These are phyloP conservation scores for Penicillium sp. DNA, from an alignment of 2,329 filamentous ascomycete species.

Conservation along the genomic window DNA sequence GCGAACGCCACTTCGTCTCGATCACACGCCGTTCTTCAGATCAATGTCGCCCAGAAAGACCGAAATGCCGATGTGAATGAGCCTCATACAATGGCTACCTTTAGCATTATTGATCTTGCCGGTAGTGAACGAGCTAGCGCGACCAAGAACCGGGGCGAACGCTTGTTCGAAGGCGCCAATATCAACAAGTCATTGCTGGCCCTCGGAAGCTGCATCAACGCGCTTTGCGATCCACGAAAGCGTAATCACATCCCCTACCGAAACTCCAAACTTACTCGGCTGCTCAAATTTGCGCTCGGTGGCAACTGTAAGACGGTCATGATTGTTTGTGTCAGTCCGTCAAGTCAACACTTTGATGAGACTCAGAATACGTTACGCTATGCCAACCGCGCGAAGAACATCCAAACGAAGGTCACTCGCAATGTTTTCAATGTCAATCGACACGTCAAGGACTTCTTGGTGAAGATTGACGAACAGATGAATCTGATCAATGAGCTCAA, in stretches of 20 bases:
- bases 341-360: slow-evolving; percentile 94
- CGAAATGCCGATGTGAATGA: slow-evolving; percentile 88
- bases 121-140: slow-evolving; percentile 93
- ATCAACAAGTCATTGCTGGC: slow-evolving; percentile 98
- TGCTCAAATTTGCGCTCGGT: slow-evolving; percentile 93
- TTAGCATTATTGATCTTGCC: slow-evolving; percentile 96
- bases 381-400: slow-evolving; percentile 96
- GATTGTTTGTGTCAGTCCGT: slow-evolving; percentile 98
- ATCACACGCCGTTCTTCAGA: slow-evolving; percentile 94
- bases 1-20: slow-evolving; percentile 96
- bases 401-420: slow-evolving; percentile 98
- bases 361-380: slow-evolving; percentile 97
- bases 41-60: slow-evolving; percentile 92
- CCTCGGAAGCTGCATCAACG: slow-evolving; percentile 95
- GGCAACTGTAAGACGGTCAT: slow-evolving; percentile 99
- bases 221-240: slow-evolving; percentile 86
- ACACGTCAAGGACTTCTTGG: slow-evolving; percentile 97
- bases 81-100: slow-evolving; percentile 93
- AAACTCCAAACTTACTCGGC: slow-evolving; percentile 91
- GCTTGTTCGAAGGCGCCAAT: slow-evolving; percentile 88
- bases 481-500: slow-evolving; percentile 93
- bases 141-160: slow-evolving; percentile 90
- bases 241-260: slow-evolving; percentile 93
- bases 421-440: slow-evolving; percentile 99
- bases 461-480: slow-evolving; percentile 99